Conservation (phyloP, 768 basidiomycete species). For the Phallus indusiatus region DNA sequence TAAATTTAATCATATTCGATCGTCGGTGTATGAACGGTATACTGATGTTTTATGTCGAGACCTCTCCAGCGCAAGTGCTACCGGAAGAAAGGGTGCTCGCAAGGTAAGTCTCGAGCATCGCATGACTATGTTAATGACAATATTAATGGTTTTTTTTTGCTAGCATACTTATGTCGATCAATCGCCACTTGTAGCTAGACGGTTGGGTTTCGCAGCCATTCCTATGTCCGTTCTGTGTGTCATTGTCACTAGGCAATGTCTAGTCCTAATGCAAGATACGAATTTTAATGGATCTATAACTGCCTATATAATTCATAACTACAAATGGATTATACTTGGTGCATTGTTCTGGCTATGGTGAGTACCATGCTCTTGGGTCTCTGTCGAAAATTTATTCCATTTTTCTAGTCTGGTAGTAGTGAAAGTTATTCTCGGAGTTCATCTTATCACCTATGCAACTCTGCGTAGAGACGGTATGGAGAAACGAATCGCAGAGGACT, state of each 20-base stretch:
- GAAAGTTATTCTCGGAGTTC: conserved; percentile 89
- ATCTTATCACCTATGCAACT: conserved; percentile 77
- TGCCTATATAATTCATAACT: conserved; percentile 36
- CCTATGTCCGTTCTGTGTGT: conserved; percentile 81
- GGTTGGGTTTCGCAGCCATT: conserved; percentile 87
- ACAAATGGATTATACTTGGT: conserved; percentile 58
- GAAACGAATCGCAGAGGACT: conserved; percentile 60
- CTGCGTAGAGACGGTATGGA: conserved; percentile 70
- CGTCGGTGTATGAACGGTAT: conserved; percentile 90
- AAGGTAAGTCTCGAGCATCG: conserved; percentile 40
- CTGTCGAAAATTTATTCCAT: not conserved
- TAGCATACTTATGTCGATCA: conserved; percentile 91
- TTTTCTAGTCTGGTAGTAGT: conserved; percentile 60
- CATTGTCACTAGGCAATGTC: conserved; percentile 65
- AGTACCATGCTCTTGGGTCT: conserved; percentile 16
- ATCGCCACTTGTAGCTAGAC: conserved; percentile 86
- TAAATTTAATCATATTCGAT: conserved; percentile 97
- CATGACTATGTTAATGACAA: not conserved
- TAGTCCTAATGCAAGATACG: conserved; percentile 40
- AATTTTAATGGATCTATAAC: not conserved
- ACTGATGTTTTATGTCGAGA: conserved; percentile 94
- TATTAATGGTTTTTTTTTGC: conserved; percentile 5
- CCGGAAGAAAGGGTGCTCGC: conserved; percentile 54
- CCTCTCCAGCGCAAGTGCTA: conserved; percentile 67
- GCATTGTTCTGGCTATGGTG: conserved; percentile 81